phyloP scores from a whole-genome alignment of 129 eudicot genomes.

The Logfia minima region DNA sequence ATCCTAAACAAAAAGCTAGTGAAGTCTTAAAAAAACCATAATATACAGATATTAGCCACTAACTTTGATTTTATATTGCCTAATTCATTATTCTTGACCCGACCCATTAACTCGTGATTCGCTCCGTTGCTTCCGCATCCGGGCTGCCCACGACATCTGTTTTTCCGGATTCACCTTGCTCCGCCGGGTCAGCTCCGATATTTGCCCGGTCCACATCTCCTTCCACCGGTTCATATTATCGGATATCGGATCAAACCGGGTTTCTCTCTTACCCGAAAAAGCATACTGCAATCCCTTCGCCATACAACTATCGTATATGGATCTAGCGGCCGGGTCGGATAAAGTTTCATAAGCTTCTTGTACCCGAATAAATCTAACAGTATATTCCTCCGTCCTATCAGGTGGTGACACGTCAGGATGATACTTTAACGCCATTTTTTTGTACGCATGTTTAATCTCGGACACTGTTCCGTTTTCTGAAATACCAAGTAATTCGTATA shows the following conservation, averaged over 20 bases:
- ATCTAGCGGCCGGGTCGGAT: slow-evolving; percentile 59
- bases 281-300: slow-evolving; percentile 30
- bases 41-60: background rate
- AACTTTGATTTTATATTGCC: too few relatives aligned
- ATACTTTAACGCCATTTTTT: slow-evolving; percentile 49
- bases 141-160: slow-evolving; percentile 52
- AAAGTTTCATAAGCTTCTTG: slow-evolving; percentile 67
- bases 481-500: slow-evolving; percentile 54
- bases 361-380: slow-evolving; percentile 49
- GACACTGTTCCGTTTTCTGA: slow-evolving; percentile 37
- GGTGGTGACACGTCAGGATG: slow-evolving; percentile 56
- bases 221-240: slow-evolving; percentile 49
- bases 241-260: slow-evolving; percentile 31
- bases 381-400: slow-evolving; percentile 41
- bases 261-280: slow-evolving; percentile 29
- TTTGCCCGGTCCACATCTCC: slow-evolving; percentile 49
- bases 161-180: slow-evolving; percentile 20
- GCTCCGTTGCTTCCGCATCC: slow-evolving; percentile 46
- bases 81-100: slow-evolving; percentile 2
- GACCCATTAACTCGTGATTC: slow-evolving; percentile 23
- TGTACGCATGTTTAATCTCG: slow-evolving; percentile 59
- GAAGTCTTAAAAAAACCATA: background rate
- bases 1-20: background rate
- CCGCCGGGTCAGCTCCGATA: slow-evolving; percentile 41
- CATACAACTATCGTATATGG: slow-evolving; percentile 49